Conservation (phyloP, 169 alveolate genomes). For the Eimeria brunetti region DNA sequence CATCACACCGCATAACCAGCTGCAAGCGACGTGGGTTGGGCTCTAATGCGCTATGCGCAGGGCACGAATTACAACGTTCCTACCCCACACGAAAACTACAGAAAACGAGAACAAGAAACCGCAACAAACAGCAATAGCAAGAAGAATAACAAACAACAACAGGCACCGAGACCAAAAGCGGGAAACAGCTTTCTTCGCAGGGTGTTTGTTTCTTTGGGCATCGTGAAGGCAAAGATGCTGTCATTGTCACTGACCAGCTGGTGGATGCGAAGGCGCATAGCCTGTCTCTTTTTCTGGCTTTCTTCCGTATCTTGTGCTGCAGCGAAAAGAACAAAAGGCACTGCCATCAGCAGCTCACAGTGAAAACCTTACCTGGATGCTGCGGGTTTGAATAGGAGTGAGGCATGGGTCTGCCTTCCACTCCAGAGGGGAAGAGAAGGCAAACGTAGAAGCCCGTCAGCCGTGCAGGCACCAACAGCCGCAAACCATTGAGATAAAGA, state of each 20-base stretch:
- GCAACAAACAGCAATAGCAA: background rate
- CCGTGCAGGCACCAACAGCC: background rate
- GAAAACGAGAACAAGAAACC: background rate
- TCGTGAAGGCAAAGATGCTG: background rate
- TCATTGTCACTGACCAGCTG: conserved; percentile 50
- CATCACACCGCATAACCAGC: background rate
- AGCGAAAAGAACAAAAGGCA: background rate
- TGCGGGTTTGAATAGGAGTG: background rate
- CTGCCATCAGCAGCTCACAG: background rate
- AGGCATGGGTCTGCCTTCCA: background rate
- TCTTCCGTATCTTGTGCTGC: conserved; percentile 67
- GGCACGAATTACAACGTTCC: background rate
- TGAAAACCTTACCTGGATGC: background rate
- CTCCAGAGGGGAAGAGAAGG: background rate
- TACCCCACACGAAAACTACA: background rate
- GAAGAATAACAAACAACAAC: background rate
- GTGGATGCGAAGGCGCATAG: conserved; percentile 49
- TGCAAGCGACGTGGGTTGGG: background rate
- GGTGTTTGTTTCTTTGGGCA: background rate
- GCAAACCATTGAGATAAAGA: background rate
- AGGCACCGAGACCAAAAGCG: too few species aligned
- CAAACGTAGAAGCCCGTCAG: background rate
- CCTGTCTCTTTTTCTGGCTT: conserved; percentile 56
- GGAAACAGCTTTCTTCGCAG: background rate
- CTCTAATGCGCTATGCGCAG: background rate